Percentiles rank a stretch among this genome's conserved stretches.
Conservation (phyloP, 106 monocot genomes). For the Apostasia ramifera region DNA sequence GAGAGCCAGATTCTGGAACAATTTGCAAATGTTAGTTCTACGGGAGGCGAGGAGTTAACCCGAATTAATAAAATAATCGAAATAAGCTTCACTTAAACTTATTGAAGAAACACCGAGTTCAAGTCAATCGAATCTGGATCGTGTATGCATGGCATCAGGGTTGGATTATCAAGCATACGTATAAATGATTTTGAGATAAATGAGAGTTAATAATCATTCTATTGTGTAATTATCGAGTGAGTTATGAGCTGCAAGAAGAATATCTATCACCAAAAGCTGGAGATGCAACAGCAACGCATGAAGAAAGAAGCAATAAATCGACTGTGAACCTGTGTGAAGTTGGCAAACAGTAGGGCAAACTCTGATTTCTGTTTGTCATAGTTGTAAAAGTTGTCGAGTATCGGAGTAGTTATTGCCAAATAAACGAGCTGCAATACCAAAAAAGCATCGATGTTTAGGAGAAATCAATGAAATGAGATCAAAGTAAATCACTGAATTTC, state of each 20-base stretch:
- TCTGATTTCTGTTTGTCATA: constrained; percentile 44
- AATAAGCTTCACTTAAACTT: no score
- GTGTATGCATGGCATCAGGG: no score
- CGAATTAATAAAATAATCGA: no score
- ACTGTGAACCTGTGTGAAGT: constrained; percentile 48
- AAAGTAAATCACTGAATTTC: no score
- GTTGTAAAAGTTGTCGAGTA: constrained; percentile 62
- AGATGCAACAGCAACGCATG: background rate
- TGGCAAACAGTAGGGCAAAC: constrained; percentile 40
- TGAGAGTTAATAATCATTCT: no score
- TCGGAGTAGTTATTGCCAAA: constrained; percentile 40
- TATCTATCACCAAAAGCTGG: background rate
- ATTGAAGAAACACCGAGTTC: no score
- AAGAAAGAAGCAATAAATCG: background rate
- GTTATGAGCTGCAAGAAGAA: background rate
- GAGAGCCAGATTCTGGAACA: constrained; percentile 48
- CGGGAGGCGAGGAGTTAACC: no score
- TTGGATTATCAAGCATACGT: no score
- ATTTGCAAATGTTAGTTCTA: background rate
- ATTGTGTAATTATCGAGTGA: no score
- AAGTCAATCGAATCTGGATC: no score
- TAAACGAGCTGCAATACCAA: constrained; percentile 32
- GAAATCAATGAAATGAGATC: no score
- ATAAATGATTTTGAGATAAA: no score
- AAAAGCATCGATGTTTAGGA: background rate